phyloP scores from a whole-genome alignment of 306 rosid species.

The Lathyrus tuberosus region DNA sequence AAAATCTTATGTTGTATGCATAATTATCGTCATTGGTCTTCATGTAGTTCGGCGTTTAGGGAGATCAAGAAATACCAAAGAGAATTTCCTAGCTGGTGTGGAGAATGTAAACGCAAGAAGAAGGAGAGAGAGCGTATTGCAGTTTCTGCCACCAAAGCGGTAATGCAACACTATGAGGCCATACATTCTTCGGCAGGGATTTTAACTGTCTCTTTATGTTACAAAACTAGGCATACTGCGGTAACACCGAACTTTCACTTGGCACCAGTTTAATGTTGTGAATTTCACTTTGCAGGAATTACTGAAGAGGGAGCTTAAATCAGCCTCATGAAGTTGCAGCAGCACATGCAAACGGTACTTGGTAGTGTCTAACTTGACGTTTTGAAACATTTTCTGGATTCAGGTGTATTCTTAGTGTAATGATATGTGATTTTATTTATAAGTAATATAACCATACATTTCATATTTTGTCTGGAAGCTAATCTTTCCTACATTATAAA shows the following conservation, averaged over 20 bases:
- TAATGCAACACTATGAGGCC: conserved; percentile 15
- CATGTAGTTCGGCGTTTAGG: conserved; percentile 69
- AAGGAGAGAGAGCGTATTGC: conserved; percentile 63
- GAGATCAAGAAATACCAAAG: conserved; percentile 78
- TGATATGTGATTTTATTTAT: background rate
- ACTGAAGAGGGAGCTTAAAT: conserved; percentile 55
- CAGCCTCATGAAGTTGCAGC: conserved; percentile 49
- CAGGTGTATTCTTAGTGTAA: background rate
- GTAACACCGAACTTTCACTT: background rate
- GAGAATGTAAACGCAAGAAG: conserved; percentile 80
- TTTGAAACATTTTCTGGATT: conserved; percentile 28
- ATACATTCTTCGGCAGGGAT: background rate
- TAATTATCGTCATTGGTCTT: background rate
- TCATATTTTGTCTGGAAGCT: background rate
- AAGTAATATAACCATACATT: background rate
- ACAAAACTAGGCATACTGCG: background rate
- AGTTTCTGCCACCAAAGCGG: conserved; percentile 71
- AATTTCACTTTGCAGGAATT: conserved; percentile 59
- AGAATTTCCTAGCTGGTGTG: conserved; percentile 84
- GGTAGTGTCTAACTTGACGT: conserved; percentile 38
- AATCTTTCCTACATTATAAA: no score
- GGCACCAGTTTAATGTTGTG: background rate
- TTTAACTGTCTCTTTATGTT: background rate
- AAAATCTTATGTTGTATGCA: background rate
- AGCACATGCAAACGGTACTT: conserved; percentile 39